Base-by-base conservation (phyloP, 1,139 yeast species). In the Hyphopichia pseudoburtonii region DNA sequence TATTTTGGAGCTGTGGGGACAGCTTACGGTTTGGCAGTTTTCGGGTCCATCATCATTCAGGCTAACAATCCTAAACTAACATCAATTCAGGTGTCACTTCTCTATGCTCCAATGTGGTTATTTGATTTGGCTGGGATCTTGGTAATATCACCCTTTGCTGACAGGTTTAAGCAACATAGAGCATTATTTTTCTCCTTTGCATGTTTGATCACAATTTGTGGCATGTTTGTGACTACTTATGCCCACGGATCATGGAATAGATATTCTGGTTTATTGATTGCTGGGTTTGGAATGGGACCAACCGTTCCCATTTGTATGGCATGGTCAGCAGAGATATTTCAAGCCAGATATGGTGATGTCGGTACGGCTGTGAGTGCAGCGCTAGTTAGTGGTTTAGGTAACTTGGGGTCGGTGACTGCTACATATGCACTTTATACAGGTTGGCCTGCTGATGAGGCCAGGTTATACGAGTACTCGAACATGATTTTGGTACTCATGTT, bases 1-100 rank as follows among this genome's bases (percentile, higher is more conserved):
- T 87, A 87, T 61, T 88, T 87, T 60, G 96, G 96, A 7, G 95
- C 85, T 12, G 96, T 87, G 15, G 96, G 96, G 32, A 80, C 88
- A 12, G 96, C 96, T 1, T 82, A 76, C 54, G 96, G 95, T 14
- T 67, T 87, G 39, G 89, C 90, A 16, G 92, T 84, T 15, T 87
- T 84, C 62, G 96, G 92, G 2, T 82, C 95, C 4, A 81, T 92
- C n/a, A 81, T 87, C 46, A 82, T 87, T 48, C 62, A 73, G 36
- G 76, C 76, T 7, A 80, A 82, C 48, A 79, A 84, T 56, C 83
- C 92, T 2, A 49, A 54, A 10, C 70, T 86, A 48, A 62, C 81
- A 2, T 80, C 89, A 2, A 84, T 87, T 47, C 68, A 82, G 41
- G 79, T 87, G 15, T 83, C 92, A 1, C 70, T 87, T 31, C 69